These are phyloP conservation scores for Schizonepeta tenuifolia DNA, from an alignment of 257 asterid species.

Conservation along the genomic window DNA sequence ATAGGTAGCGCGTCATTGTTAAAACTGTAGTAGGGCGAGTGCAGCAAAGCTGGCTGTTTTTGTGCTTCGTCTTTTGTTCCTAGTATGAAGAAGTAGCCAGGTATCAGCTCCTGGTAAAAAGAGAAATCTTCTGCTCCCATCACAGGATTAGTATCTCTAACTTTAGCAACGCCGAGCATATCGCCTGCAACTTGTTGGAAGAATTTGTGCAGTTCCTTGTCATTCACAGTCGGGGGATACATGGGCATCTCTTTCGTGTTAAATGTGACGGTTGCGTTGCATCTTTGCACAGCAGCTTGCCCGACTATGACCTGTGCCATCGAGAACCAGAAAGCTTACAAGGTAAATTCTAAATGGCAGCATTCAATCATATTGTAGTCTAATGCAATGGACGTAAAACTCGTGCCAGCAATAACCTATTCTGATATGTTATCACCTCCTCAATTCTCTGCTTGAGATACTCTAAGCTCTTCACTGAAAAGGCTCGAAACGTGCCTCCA, in stretches of 20 bases:
- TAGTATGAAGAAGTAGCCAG: constrained; percentile 65
- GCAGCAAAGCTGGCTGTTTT: constrained; percentile 43
- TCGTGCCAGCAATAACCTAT: neutral
- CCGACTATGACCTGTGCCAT: constrained; percentile 60
- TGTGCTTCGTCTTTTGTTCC: constrained; percentile 56
- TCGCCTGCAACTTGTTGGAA: constrained; percentile 65
- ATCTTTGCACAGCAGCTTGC: constrained; percentile 84
- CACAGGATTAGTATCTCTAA: constrained; percentile 54
- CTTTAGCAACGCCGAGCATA: constrained; percentile 53
- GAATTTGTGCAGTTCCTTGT: constrained; percentile 53
- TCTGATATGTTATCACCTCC: constrained; percentile 56
- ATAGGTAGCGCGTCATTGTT: constrained; percentile 66
- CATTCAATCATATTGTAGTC: neutral
- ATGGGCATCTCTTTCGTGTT: constrained; percentile 44
- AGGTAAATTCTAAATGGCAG: too few relatives aligned
- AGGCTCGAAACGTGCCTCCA: constrained; percentile 91
- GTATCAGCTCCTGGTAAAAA: constrained; percentile 69
- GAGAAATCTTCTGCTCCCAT: constrained; percentile 90
- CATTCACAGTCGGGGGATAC: constrained; percentile 72
- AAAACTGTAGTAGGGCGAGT: constrained; percentile 67
- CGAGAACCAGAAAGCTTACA: too few relatives aligned
- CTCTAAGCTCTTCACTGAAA: constrained; percentile 60
- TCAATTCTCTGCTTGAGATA: constrained; percentile 68
- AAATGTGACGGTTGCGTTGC: constrained; percentile 72
- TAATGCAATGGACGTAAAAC: too few relatives aligned